Conservation (phyloP, 2,329 filamentous ascomycete species). For the Fusarium sp. region DNA sequence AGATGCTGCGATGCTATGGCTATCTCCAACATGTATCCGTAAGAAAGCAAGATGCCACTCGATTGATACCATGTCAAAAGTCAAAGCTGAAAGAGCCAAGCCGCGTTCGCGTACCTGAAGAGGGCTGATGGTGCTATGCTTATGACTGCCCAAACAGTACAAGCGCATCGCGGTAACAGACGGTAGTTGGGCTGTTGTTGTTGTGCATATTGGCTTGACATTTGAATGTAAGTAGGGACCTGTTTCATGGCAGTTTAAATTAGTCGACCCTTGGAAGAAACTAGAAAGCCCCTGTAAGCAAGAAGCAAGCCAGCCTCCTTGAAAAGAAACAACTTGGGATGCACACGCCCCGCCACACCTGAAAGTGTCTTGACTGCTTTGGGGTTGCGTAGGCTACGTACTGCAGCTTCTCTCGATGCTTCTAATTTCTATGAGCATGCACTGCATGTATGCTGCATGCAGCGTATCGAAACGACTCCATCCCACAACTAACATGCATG, state of each 20-base stretch:
- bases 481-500: slow-evolving; percentile 2
- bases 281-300: not conserved
- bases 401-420: slow-evolving; percentile 7
- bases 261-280: not conserved
- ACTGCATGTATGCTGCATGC: not conserved
- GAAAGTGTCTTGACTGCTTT: not conserved
- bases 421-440: not conserved
- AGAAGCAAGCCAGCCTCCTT: not conserved
- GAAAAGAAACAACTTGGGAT: not conserved
- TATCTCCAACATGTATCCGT: not conserved
- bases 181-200: not conserved
- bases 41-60: slow-evolving; percentile 3
- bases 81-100: slow-evolving; percentile 6
- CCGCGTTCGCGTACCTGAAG: slow-evolving; percentile 9
- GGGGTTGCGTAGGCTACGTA: not conserved
- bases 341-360: slow-evolving; percentile 31
- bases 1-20: not conserved
- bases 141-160: not conserved
- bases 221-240: not conserved
- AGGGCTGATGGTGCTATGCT: slow-evolving; percentile 8
- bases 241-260: slow-evolving; percentile 6
- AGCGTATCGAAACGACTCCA: not conserved
- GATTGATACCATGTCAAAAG: not conserved
- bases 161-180: slow-evolving; percentile 3
- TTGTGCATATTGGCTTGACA: not conserved